Base-by-base conservation (phyloP, 2,329 filamentous ascomycete genomes). In the Trichothecium roseum region DNA sequence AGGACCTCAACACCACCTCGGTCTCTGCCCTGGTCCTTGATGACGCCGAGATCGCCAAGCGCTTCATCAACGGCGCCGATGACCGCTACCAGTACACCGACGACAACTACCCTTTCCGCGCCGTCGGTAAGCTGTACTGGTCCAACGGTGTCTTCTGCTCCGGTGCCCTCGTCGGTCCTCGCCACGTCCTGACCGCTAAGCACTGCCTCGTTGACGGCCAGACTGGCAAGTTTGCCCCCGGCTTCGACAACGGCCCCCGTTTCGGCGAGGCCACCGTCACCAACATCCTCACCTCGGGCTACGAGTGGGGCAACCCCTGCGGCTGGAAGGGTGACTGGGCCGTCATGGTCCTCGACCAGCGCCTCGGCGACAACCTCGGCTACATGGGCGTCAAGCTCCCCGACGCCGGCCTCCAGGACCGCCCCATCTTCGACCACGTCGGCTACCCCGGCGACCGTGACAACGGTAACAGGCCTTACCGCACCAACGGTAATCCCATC, bases 111-210 rank as follows among this genome's bases (percentile, higher is more conserved):
- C 47, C 46, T 12, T 50, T 39, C 34, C 36, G 32, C 7, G 26
- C 43, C 20, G 42, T 46, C 35, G 48, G 49, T 4, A 42, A 44
- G 16, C 16, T 51, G 18, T 30, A 41, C 13, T 44, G 44, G 35
- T 42, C 39, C 28, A 44, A 40, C 18, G 49, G 49, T 3, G 39
- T 42, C n/a, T 41, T 35, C 31, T 52, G 49, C 40, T 48, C 45
- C 4, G 49, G 45, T 8, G 45, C 48, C 5, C 38, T 52, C 8
- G 41, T 52, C 31, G 50, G 50, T 4, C 46, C 50, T 9, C 49
- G 50, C 22, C 49, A 52, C 32, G 43, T 53, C 3, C 40, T 45
- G 4, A 53, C 48, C 1, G 50, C 50, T 6, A 45, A 46, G 26
- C 50, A 52, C 40, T 52, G 49, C 35, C 30, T 35, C 14, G 43